Conservation (phyloP, 2,329 filamentous ascomycete genomes). For the Epichloe elymi region DNA sequence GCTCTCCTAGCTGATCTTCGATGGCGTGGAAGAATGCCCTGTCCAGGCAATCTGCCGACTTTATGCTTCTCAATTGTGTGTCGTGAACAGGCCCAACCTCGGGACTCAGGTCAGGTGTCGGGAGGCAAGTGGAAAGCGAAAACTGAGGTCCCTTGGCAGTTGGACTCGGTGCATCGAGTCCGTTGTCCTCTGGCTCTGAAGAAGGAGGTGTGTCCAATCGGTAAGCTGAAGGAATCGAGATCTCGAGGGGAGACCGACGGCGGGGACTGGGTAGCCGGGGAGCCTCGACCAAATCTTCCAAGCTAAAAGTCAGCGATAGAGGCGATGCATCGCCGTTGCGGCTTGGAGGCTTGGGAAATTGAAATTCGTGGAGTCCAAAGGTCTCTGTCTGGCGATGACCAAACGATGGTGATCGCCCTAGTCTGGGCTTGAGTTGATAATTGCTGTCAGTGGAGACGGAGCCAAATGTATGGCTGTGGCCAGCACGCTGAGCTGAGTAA, state of each 20-base stretch:
- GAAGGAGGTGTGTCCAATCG: constrained; percentile 21
- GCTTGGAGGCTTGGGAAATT: constrained; percentile 23
- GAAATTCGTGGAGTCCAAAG: constrained; percentile 21
- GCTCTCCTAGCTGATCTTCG: constrained; percentile 14
- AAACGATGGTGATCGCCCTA: constrained; percentile 15
- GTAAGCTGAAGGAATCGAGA: constrained; percentile 7
- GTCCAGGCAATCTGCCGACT: constrained; percentile 17
- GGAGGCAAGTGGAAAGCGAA: constrained; percentile 9
- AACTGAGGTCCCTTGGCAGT: constrained; percentile 9
- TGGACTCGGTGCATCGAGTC: background rate
- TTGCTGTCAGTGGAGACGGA: constrained; percentile 7
- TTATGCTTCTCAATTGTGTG: constrained; percentile 14
- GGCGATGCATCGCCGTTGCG: constrained; percentile 14
- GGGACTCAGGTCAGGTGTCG: constrained; percentile 21
- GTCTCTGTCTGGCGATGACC: constrained; percentile 10
- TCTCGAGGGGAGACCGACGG: constrained; percentile 13
- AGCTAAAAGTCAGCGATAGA: constrained; percentile 10
- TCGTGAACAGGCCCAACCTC: constrained; percentile 15
- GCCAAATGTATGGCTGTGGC: constrained; percentile 5
- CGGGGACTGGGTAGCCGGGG: constrained; percentile 15
- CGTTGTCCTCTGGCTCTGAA: constrained; percentile 16
- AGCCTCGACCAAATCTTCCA: constrained; percentile 10
- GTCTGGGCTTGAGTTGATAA: background rate
- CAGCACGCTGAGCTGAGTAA: constrained; percentile 4
- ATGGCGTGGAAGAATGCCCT: constrained; percentile 14